phyloP scores from a whole-genome alignment of 768 basidiomycete species.

The Sporobolomyces pararoseus region DNA sequence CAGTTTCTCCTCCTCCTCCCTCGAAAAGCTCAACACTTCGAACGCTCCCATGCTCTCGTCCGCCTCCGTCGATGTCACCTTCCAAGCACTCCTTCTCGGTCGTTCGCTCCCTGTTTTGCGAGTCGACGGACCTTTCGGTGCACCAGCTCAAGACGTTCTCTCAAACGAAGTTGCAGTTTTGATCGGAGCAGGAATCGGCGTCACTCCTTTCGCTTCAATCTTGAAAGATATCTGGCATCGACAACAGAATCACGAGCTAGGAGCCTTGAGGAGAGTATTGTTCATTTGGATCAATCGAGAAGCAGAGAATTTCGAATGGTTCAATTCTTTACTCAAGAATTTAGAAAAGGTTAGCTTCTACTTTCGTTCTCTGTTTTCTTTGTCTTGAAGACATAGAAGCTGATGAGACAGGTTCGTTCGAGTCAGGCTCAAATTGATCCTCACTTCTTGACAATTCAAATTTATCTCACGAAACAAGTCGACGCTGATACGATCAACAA shows the following conservation, averaged over 20 bases:
- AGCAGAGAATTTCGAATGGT: constrained; percentile 97
- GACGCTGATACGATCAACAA: constrained; percentile 85
- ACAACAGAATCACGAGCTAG: constrained; percentile 71
- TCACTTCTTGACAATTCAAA: constrained; percentile 85
- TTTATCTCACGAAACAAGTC: constrained; percentile 84
- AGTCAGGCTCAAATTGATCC: constrained; percentile 55
- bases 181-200: constrained; percentile 90
- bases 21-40: constrained; percentile 59
- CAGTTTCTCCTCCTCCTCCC: background rate
- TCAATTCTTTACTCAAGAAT: constrained; percentile 80
- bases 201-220: constrained; percentile 91
- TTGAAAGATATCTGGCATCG: constrained; percentile 95
- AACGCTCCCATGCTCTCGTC: constrained; percentile 51
- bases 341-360: constrained; percentile 59
- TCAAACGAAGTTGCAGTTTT: constrained; percentile 80
- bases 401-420: background rate
- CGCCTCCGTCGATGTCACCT: background rate
- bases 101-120: constrained; percentile 62
- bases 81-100: constrained; percentile 7
- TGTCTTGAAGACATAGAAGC: background rate
- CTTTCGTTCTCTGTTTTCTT: background rate
- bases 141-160: constrained; percentile 65
- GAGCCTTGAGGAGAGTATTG: constrained; percentile 78
- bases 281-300: constrained; percentile 66
- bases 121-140: constrained; percentile 88